Evolutionary conservation across 2,329 filamentous ascomycete species (phyloP), one percentile per base, ranked within the genome.

Genomic region (Zasmidium cellare): DNA sequence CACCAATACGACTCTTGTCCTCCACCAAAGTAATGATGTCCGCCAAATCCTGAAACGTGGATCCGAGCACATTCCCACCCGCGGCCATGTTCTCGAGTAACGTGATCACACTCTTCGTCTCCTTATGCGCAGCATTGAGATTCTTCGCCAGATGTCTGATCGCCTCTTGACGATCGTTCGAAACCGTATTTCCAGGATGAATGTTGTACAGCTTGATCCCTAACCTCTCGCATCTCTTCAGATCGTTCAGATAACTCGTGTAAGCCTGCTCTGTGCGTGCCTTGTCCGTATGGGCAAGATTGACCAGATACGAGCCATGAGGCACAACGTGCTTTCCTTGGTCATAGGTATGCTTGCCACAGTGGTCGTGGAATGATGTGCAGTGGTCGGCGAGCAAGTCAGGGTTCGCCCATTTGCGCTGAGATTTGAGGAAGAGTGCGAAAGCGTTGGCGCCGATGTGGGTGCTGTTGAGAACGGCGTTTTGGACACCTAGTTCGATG

Each of bases 161-260:
- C 2, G 92, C 92, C 19, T 85, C 87, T 0, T 81, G 78, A 35
- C 88, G 84, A 2, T 83, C 80, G 16, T 62, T 67, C 56, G 88
- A 75, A 45, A 75, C 89, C 1, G 88, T 88, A 57, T 88, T 92
- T 19, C 94, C 94, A 0, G 94, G 94, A 72, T 99, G 94, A 77
- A 99, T 97, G 76, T 99, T 99, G 80, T 97, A 99, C n/a, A 97
- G 82, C 61, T 78, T 82, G 69, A 99, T 96, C 1, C 92, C 91
- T 0, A 99, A 84, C 47, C 83, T 81, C 70, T 96, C 90, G 74
- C 94, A 97, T 9, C 94, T 86, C 51, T 84, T 79, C 1, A 99
- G 80, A 72, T 99, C 94, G 67, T 99, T 92, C 16, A 96, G 71
- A 74, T 99, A 99, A 57, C 86, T 85, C 41, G 80, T 82, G 71